These are phyloP conservation scores for Acaromyces ingoldii DNA, from an alignment of 1,284 basidiomycete genomes.

Conservation along the genomic window DNA sequence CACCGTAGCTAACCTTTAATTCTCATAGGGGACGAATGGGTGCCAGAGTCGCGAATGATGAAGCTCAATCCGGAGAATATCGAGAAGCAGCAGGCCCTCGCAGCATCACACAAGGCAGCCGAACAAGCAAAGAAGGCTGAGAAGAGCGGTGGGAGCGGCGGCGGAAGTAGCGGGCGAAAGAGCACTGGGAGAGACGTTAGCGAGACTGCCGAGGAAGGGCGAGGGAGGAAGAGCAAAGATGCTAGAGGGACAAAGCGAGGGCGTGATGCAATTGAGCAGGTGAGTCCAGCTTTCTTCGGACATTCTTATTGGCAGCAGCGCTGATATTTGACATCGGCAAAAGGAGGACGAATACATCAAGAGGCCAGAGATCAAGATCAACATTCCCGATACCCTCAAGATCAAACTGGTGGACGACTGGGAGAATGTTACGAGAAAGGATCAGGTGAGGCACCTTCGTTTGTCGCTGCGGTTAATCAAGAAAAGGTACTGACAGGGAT, in stretches of 20 bases:
- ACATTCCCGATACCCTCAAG: constrained; percentile 83
- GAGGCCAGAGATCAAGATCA: constrained; percentile 84
- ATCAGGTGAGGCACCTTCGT: constrained; percentile 32
- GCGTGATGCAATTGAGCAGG: constrained; percentile 27
- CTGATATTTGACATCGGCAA: background rate
- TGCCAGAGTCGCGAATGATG: constrained; percentile 72
- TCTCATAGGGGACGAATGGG: constrained; percentile 97
- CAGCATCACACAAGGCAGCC: constrained; percentile 46
- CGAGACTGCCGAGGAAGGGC: constrained; percentile 20
- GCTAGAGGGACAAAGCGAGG: constrained; percentile 15
- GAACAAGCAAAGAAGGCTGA: constrained; percentile 10
- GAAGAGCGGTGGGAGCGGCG: constrained; percentile 35
- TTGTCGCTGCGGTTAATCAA: background rate
- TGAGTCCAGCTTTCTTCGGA: background rate
- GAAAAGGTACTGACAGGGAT: background rate
- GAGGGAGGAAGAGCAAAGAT: constrained; percentile 19
- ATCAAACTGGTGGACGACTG: constrained; percentile 90
- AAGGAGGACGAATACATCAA: constrained; percentile 59
- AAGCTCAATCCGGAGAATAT: constrained; percentile 83
- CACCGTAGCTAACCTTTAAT: background rate
- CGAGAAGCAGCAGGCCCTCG: constrained; percentile 62
- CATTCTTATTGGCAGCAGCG: background rate
- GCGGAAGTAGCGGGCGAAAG: constrained; percentile 41
- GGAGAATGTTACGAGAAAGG: constrained; percentile 94
- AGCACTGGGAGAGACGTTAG: constrained; percentile 13